Conservation (phyloP, 768 basidiomycete species). For the Lyophyllum semitale region DNA sequence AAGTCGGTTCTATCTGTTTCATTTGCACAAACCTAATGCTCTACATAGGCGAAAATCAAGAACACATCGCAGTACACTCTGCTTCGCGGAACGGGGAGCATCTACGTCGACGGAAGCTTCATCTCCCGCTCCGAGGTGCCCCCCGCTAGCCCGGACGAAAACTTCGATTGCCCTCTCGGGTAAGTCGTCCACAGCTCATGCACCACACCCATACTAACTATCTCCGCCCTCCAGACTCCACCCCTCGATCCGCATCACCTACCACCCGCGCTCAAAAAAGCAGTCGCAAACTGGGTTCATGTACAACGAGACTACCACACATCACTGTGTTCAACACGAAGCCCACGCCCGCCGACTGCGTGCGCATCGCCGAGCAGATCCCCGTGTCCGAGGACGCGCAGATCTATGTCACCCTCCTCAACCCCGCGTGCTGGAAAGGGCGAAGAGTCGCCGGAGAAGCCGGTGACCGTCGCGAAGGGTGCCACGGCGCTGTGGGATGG, state of each 20-base stretch:
- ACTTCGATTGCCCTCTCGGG: constrained; percentile 31
- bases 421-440: neutral
- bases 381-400: constrained; percentile 1
- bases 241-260: constrained; percentile 25
- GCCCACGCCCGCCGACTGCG: neutral
- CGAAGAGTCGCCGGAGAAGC: neutral
- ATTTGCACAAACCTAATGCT: too few relatives aligned
- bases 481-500: constrained; percentile 30
- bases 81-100: too few relatives aligned
- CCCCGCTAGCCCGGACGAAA: constrained; percentile 26
- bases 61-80: too few relatives aligned
- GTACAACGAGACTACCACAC: constrained; percentile 21
- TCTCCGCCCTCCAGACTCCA: constrained; percentile 16
- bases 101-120: too few relatives aligned
- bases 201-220: neutral
- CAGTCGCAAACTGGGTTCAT: constrained; percentile 20
- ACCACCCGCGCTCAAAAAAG: constrained; percentile 25
- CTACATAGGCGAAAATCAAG: too few relatives aligned
- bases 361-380: neutral
- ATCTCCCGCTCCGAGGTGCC: constrained; percentile 22
- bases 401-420: neutral
- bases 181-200: neutral
- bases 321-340: constrained; percentile 15
- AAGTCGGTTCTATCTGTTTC: too few relatives aligned
- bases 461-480: constrained; percentile 16